Evolutionary conservation across 2,329 filamentous ascomycete genomes (phyloP), one percentile per base, ranked within the genome.

Genomic region (Leptoxyphium fumago): DNA sequence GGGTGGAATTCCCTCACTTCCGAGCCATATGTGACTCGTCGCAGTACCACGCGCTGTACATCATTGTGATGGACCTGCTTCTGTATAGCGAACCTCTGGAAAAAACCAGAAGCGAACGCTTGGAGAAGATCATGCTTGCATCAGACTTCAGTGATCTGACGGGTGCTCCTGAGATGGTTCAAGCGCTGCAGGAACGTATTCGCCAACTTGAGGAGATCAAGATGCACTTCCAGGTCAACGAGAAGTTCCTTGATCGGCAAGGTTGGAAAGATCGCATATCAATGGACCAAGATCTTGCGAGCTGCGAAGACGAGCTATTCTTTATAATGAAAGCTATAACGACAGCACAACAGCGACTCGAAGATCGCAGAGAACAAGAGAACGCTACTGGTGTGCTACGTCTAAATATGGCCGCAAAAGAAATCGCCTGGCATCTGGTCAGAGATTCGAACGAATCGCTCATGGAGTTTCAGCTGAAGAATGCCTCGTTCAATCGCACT

Each of bases 291-390:
- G 91, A 98, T 59, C 69, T 98, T 42, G 77, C 85, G 9, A 78
- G 78, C 15, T 95, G 86, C 56, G 91, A 96, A 61, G 91, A 98
- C 56, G 93, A 99, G 62, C 67, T 99, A 8, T 99, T 98, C 72
- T 98, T 98, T 67, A 84, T 98, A 70, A 96, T 98, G 91, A 96
- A 98, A 57, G 93, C 91, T 34, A 98, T 98, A 60, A 98, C 91
- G 1, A 93, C 87, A 2, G 93, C 89, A 5, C 91, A 98, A 63
- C 75, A 87, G 47, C 91, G 88, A 59, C 80, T 78, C 50, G 78
- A 82, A 42, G 86, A 94, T 47, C 75, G 75, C 40, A 62, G 68
- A 43, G 71, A 77, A 41, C 77, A 78, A 6, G 76, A 86, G 50
- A 54, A 56, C 29, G 82, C 80, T 45, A 88, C 77, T 47, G 87